Conservation (phyloP, 2,329 filamentous ascomycete species). For the Ophiostoma fasciatum region DNA sequence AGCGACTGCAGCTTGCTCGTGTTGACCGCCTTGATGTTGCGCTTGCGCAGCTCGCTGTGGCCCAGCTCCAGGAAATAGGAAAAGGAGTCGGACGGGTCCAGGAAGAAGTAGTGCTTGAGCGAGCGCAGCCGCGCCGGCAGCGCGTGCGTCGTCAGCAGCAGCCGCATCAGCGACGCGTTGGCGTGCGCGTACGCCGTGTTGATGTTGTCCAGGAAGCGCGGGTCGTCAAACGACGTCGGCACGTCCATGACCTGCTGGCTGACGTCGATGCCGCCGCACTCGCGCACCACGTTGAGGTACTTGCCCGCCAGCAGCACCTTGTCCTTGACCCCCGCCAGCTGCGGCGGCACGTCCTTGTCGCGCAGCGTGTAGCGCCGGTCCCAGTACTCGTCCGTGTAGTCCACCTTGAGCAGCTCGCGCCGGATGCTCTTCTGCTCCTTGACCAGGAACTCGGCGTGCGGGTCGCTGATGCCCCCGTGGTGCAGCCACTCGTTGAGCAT, state of each 20-base stretch:
- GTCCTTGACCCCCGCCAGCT: constrained; percentile 79
- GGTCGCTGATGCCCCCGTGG: constrained; percentile 86
- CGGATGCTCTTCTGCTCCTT: constrained; percentile 94
- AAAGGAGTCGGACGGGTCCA: constrained; percentile 95
- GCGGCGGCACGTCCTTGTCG: constrained; percentile 79
- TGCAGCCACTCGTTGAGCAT: constrained; percentile 99
- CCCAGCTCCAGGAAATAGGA: constrained; percentile 93
- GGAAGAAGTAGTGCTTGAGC: constrained; percentile 97
- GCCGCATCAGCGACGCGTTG: constrained; percentile 80
- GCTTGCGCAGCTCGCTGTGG: constrained; percentile 81
- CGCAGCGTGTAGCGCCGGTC: constrained; percentile 93
- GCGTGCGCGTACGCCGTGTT: constrained; percentile 90
- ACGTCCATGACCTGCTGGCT: constrained; percentile 78
- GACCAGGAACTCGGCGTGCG: constrained; percentile 84
- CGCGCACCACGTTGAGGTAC: constrained; percentile 92
- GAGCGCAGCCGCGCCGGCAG: constrained; percentile 77
- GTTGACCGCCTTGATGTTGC: constrained; percentile 78
- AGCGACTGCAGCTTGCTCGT: constrained; percentile 86
- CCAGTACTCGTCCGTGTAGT: constrained; percentile 99
- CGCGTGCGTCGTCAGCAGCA: constrained; percentile 84
- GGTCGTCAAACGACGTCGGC: constrained; percentile 86
- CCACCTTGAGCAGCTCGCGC: constrained; percentile 77
- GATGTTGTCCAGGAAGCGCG: constrained; percentile 85
- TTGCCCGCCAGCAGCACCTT: constrained; percentile 93
- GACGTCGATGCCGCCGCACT: constrained; percentile 91